Evolutionary conservation across 2,329 filamentous ascomycete species (phyloP).

Genomic region (Trichoderma gracile): DNA sequence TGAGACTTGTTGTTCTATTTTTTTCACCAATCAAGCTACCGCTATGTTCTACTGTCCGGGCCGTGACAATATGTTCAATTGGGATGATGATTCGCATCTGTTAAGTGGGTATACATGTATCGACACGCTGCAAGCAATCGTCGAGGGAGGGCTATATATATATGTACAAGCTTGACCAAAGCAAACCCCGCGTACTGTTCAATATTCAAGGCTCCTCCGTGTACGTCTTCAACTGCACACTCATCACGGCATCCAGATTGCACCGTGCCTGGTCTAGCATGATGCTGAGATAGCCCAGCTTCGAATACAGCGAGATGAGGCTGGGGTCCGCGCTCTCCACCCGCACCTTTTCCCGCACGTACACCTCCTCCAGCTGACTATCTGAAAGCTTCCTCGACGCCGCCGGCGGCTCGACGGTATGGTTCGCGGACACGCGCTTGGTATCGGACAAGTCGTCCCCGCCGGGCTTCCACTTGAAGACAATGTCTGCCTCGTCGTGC

Average conservation of each 20-base stretch:
- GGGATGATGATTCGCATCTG: background rate
- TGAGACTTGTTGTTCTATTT: background rate
- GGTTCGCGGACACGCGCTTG: constrained; percentile 32
- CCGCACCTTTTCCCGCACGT: constrained; percentile 83
- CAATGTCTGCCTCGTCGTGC: constrained; percentile 77
- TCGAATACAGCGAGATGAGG: constrained; percentile 78
- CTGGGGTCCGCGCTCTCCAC: constrained; percentile 89
- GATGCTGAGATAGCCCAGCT: constrained; percentile 75
- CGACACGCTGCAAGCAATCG: background rate
- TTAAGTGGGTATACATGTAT: background rate
- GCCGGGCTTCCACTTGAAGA: constrained; percentile 63
- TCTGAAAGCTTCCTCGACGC: constrained; percentile 12
- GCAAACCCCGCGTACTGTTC: background rate
- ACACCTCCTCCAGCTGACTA: constrained; percentile 59
- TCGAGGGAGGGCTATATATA: background rate
- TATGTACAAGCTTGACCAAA: constrained; percentile 11
- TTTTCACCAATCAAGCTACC: background rate
- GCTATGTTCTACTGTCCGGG: background rate
- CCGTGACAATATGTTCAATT: background rate
- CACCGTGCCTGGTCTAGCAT: constrained; percentile 68
- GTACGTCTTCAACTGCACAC: constrained; percentile 44
- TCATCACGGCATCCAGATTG: constrained; percentile 79
- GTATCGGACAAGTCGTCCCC: constrained; percentile 36
- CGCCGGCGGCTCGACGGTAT: constrained; percentile 31
- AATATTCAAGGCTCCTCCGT: background rate